These are phyloP conservation scores for Phaeoacremonium minimum DNA, from an alignment of 2,329 filamentous ascomycete species.

Conservation along the genomic window DNA sequence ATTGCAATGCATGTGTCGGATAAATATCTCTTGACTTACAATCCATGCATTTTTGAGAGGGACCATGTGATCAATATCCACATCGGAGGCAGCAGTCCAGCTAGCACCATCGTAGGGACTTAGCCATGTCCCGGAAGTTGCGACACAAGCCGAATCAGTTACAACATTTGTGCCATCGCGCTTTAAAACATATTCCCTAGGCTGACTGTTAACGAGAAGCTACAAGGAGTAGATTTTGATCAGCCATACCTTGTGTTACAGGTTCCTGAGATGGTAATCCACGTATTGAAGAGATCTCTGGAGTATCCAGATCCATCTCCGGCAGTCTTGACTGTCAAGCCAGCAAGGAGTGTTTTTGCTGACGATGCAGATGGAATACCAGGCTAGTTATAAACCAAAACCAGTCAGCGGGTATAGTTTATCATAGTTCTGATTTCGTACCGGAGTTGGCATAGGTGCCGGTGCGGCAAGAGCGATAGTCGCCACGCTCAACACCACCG, in stretches of 20 bases:
- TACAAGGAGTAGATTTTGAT: no score
- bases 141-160: conserved; percentile 53
- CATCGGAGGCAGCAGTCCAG: conserved; percentile 63
- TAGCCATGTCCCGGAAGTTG: conserved; percentile 64
- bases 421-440: conserved; percentile 6
- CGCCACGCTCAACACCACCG: conserved; percentile 11
- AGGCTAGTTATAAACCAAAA: conserved; percentile 30
- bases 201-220: neutral
- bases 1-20: neutral
- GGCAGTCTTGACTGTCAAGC: conserved; percentile 52
- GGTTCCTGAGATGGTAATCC: conserved; percentile 58
- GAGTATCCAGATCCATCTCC: conserved; percentile 55
- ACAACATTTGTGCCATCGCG: conserved; percentile 67
- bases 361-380: conserved; percentile 57
- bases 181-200: conserved; percentile 63
- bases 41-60: conserved; percentile 79
- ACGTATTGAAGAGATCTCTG: conserved; percentile 67
- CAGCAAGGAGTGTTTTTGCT: conserved; percentile 54
- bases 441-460: conserved; percentile 19
- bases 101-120: conserved; percentile 70
- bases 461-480: conserved; percentile 13
- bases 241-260: conserved; percentile 62
- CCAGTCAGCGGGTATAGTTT: no score
- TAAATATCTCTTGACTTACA: conserved; percentile 41
- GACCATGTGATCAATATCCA: conserved; percentile 83